Evolutionary conservation across 2,329 filamentous ascomycete species (phyloP), one percentile per base, ranked within the genome.

Genomic region (Domatiomyces globalis): DNA sequence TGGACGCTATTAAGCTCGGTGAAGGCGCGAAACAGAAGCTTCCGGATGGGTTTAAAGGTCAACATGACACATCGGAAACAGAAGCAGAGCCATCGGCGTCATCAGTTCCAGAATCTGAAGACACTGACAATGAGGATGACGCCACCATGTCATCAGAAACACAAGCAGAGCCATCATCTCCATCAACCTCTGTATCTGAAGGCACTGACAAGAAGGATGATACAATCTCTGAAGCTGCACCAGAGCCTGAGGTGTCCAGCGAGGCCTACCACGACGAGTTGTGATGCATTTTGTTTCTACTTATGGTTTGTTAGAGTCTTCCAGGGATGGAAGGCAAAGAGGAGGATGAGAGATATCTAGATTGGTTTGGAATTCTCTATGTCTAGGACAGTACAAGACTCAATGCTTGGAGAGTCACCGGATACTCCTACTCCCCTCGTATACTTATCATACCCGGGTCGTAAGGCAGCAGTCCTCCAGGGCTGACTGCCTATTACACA

Each of bases 1-100:
- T 98, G 53, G 92, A 98, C 63, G 76, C 79, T n/a, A 87, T 96
- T 56, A 82, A 87, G 39, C 77, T 98, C 74, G 87, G 89, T 49
- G 90, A 96, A 64, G 85, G 87, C 2, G 71, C 77, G 53, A 95
- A 90, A 74, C 76, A 81, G 61, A 85, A 82, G 70, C 66, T 92
- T 43, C 85, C 85, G 0, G 75, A 78, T 53, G 77, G 74, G 1
- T 61, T 86, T 44, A 63, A 83, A 29, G 68, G 69, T 49, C 69
- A 71, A 15, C 66, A 15, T 5, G 47, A 49, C 15, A 19, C 46
- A 4, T 42, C 46, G 20, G 48, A 47, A 50, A 18, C n/a, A 25
- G 36, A 47, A 44, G 27, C 48, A 19, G 45, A 54, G 4, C n/a
- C 45, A 25, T 22, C 56, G 43, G 39, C 46, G 19, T 25, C 54